Evolutionary conservation across 805 yeast genomes (phyloP), one percentile per base, ranked within the genome.

Genomic region (Ogataea henricii): DNA sequence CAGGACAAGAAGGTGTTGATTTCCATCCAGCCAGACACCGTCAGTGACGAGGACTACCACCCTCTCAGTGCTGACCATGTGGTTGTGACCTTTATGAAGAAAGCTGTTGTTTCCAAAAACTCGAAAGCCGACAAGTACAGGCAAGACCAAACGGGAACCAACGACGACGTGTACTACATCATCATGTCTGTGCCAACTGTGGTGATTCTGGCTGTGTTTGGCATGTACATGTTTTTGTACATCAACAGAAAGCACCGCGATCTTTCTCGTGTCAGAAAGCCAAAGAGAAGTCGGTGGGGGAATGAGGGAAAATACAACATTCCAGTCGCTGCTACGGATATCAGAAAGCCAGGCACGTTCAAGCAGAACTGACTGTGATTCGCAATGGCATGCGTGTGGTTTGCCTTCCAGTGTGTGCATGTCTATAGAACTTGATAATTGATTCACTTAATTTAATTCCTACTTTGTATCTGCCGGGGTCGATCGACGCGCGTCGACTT

Each of bases 1-100:
- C 78, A 73, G 55, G 69, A 71, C 49, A 79, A 78, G 58, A 76
- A 77, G 51, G 82, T 87, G 10, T 71, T 83, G 42, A 67, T 89
- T 35, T 73, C 91, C 2, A 75, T 89, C 40, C 96, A 90, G 66
- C 92, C 95, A 1, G 85, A 81, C 46, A 71, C 71, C 38, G 72
- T 83, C 16, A 59, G 72, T 2, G 89, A 84, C 63, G 88, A 83
- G 3, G 91, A 84, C 2, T 85, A 85, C 60, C 73, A 80, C 51
- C 69, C 79, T 12, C 52, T 79, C 53, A 63, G 65, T 10, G 71
- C 65, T 53, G 69, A 53, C 46, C 77, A 54, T 45, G 70, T 78
- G 6, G 72, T 76, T 18, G 68, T 78, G 43, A 76, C 69, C 46
- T 65, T 80, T 48, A 70, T 71, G 38, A 72, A 78, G 54, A 82